Conservation (phyloP, 208 protist genomes). For the Wallacemonas sp. region DNA sequence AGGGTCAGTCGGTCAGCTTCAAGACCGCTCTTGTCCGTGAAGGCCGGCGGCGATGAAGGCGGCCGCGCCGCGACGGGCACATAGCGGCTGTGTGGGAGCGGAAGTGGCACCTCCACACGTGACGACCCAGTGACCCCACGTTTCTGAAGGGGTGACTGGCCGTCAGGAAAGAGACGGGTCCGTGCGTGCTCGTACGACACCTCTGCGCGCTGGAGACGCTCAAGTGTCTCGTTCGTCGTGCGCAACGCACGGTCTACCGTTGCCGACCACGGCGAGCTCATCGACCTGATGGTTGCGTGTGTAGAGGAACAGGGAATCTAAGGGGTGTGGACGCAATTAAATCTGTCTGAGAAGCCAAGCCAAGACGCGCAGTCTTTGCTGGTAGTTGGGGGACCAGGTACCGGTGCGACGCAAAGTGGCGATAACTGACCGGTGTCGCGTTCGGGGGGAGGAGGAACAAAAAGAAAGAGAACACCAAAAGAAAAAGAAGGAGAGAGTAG, state of each 20-base stretch:
- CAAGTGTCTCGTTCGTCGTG: conserved; percentile 40
- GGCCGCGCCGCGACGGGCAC: no score
- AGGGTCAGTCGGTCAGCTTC: not conserved
- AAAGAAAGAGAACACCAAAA: not conserved
- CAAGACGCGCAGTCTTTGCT: no score
- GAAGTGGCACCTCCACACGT: conserved; percentile 25
- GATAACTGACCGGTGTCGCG: no score
- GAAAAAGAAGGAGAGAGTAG: not conserved
- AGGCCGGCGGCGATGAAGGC: no score
- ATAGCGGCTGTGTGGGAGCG: conserved; percentile 31
- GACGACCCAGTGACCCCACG: not conserved
- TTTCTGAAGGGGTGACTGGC: not conserved
- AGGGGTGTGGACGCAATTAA: no score
- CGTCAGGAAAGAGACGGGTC: not conserved
- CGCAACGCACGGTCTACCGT: conserved; percentile 47
- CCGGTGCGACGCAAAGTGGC: no score
- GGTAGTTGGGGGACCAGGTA: no score
- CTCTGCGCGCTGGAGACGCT: conserved; percentile 35
- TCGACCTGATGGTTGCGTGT: not conserved
- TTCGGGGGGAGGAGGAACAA: not conserved
- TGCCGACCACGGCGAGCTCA: conserved; percentile 22
- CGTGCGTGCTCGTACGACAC: conserved; percentile 5
- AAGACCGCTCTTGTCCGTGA: not conserved
- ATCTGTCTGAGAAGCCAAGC: no score
- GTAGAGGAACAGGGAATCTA: no score